Percentiles rank a stretch among this genome's conserved stretches.
Evolutionary conservation across 306 rosid genomes (phyloP).

Genomic region (Purshia tridentata): DNA sequence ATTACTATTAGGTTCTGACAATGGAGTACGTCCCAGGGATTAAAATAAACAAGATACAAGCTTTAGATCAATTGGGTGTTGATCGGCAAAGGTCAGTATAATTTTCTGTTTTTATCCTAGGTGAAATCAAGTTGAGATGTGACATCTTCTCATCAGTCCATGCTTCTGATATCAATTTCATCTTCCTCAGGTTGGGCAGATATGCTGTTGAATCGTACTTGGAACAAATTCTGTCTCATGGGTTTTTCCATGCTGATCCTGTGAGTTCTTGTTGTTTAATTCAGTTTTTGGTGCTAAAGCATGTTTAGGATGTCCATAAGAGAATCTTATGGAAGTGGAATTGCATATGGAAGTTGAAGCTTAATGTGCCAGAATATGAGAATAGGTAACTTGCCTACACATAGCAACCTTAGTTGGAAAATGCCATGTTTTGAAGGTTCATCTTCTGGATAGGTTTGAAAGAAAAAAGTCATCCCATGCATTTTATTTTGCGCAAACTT

Average conservation of each 20-base stretch:
- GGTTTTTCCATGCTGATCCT: conserved; percentile 99
- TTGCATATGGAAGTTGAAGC: neutral
- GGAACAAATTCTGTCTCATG: conserved; percentile 97
- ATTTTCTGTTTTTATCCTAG: conserved; percentile 16
- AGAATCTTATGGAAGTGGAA: neutral
- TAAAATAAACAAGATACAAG: conserved; percentile 91
- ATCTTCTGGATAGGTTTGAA: neutral
- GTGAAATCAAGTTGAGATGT: conserved; percentile 11
- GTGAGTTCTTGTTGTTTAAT: conserved; percentile 47
- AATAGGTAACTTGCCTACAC: neutral
- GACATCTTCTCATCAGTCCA: conserved; percentile 9
- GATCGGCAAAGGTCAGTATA: conserved; percentile 74
- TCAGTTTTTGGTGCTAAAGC: conserved; percentile 16
- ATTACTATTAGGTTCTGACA: conserved; percentile 64
- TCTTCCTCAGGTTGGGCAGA: conserved; percentile 69
- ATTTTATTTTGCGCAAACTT: no score
- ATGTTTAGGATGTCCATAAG: neutral
- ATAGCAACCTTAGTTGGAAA: neutral
- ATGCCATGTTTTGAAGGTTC: neutral
- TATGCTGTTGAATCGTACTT: conserved; percentile 98
- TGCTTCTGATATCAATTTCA: neutral
- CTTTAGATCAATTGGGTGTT: conserved; percentile 94
- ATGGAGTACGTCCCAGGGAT: conserved; percentile 99
- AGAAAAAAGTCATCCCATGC: no score
- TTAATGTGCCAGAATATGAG: neutral